A percentile compares a stretch with the other conserved stretches of the same genome.
These are phyloP conservation scores for Zymoseptoria tritici DNA, from an alignment of 2,329 filamentous ascomycete genomes.

Conservation along the genomic window DNA sequence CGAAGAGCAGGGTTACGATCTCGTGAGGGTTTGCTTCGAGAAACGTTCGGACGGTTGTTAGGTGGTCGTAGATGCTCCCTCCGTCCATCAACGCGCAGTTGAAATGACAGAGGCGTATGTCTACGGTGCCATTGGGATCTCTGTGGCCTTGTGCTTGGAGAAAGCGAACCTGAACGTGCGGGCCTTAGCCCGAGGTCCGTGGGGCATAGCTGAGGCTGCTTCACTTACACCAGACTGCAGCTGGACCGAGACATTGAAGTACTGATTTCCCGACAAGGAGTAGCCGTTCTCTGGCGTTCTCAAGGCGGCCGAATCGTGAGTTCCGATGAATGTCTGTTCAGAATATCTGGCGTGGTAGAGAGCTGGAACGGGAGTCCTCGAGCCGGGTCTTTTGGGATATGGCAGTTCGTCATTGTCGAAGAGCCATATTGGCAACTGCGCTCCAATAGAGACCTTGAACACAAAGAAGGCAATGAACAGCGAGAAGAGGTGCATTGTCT, in stretches of 20 bases:
- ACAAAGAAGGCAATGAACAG: neutral
- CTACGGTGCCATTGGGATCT: conserved; percentile 14
- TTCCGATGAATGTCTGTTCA: conserved; percentile 53
- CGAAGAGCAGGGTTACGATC: conserved; percentile 23
- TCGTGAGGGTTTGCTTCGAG: conserved; percentile 19
- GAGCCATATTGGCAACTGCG: neutral
- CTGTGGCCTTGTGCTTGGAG: conserved; percentile 22
- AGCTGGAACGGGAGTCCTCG: conserved; percentile 27
- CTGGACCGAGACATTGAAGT: conserved; percentile 46
- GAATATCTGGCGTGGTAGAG: conserved; percentile 53
- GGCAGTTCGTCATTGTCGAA: conserved; percentile 3
- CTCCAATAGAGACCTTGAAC: neutral
- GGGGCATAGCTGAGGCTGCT: neutral
- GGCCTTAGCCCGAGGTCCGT: neutral
- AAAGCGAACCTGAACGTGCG: conserved; percentile 7
- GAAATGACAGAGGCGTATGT: conserved; percentile 23
- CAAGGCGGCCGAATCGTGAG: conserved; percentile 60
- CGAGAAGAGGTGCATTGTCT: neutral
- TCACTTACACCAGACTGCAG: conserved; percentile 35
- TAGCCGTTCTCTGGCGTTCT: conserved; percentile 24
- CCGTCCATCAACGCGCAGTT: conserved; percentile 25
- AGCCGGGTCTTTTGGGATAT: conserved; percentile 14
- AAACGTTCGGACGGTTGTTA: conserved; percentile 12
- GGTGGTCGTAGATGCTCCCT: conserved; percentile 17
- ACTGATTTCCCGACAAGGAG: conserved; percentile 24